Conservation (phyloP, 768 basidiomycete species). For the Strobilomyces confusus region DNA sequence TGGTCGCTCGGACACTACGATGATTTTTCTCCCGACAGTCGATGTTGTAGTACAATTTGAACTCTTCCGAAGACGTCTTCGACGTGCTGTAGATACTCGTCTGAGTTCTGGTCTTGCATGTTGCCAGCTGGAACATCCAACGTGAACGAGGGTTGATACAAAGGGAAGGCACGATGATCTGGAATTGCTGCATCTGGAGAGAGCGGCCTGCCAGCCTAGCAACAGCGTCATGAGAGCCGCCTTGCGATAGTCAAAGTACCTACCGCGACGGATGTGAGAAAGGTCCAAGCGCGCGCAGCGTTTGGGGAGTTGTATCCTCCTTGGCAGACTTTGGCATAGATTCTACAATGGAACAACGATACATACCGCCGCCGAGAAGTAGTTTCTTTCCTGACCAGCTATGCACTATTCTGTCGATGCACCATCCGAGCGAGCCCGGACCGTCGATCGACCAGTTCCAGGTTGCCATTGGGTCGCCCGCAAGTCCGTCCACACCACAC, state of each 20-base stretch:
- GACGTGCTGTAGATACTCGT: constrained; percentile 48
- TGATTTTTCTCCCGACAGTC: constrained; percentile 5
- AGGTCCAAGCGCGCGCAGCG: constrained; percentile 83
- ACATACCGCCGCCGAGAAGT: constrained; percentile 71
- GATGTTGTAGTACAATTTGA: constrained; percentile 19
- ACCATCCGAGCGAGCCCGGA: constrained; percentile 69
- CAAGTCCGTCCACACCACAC: constrained; percentile 83
- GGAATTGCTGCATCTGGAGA: constrained; percentile 64
- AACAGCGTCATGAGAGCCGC: background rate
- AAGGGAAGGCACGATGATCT: constrained; percentile 67
- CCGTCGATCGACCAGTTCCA: constrained; percentile 68
- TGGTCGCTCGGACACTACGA: background rate
- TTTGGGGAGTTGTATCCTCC: constrained; percentile 86
- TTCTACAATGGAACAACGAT: background rate
- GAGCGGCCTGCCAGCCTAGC: constrained; percentile 53
- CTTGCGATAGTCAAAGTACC: constrained; percentile 24
- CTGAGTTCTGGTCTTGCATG: constrained; percentile 69
- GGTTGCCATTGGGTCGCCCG: constrained; percentile 74
- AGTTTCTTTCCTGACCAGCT: constrained; percentile 60
- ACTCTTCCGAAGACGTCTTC: constrained; percentile 39
- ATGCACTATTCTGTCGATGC: constrained; percentile 45
- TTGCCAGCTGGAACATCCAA: constrained; percentile 72
- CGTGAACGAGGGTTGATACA: constrained; percentile 78
- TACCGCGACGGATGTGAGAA: constrained; percentile 73
- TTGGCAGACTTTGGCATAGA: constrained; percentile 22